Conservation (phyloP, 192 early-diverging fungal species). For the Mortierella antarctica region DNA sequence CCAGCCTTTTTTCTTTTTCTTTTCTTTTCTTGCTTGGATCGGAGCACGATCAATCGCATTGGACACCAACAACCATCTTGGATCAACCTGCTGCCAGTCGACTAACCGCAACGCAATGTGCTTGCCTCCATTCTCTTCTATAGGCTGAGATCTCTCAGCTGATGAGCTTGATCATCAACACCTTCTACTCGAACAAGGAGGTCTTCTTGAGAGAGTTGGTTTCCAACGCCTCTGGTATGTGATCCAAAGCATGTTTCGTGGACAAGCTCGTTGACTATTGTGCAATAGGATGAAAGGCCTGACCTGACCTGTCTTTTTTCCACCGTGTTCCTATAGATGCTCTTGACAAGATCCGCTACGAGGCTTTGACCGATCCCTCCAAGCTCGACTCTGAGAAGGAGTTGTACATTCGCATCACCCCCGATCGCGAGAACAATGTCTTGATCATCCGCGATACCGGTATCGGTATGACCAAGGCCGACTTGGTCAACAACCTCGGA, state of each 20-base stretch:
- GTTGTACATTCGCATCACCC: slow-evolving; percentile 93
- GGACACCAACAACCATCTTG: background rate
- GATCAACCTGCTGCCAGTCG: background rate
- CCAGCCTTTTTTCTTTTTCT: background rate
- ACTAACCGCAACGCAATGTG: background rate
- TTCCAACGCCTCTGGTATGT: slow-evolving; percentile 76
- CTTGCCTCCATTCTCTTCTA: background rate
- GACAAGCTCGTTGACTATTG: background rate
- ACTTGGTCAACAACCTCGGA: slow-evolving; percentile 97
- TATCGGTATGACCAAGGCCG: slow-evolving; percentile 97
- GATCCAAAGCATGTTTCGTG: background rate
- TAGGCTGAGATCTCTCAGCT: slow-evolving; percentile 99
- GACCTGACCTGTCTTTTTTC: background rate
- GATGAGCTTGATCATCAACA: slow-evolving; percentile 99
- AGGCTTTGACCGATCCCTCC: slow-evolving; percentile 93
- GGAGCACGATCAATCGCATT: background rate
- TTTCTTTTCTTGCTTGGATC: too few species aligned
- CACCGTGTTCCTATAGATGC: slow-evolving; percentile 70
- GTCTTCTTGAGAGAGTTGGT: slow-evolving; percentile 99
- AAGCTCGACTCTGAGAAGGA: slow-evolving; percentile 94
- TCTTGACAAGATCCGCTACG: slow-evolving; percentile 98
- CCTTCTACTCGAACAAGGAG: slow-evolving; percentile 98
- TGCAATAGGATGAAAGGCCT: background rate
- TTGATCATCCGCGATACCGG: slow-evolving; percentile 90
- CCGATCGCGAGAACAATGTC: slow-evolving; percentile 87